These are phyloP conservation scores for Diaporthe sp. DNA, from an alignment of 2,329 filamentous ascomycete species.

Conservation along the genomic window DNA sequence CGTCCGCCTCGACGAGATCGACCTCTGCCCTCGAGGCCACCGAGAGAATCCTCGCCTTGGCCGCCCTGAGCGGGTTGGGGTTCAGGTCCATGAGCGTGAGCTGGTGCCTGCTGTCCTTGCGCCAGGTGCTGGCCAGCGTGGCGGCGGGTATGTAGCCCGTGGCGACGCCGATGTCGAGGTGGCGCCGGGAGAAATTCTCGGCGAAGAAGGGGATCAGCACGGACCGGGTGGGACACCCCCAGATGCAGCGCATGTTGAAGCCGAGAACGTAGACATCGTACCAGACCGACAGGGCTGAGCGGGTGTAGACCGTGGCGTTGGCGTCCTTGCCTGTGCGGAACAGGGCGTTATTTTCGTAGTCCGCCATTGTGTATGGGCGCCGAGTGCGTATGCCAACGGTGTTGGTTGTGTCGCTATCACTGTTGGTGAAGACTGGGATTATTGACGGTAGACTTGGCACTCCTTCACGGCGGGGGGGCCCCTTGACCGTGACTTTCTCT, in stretches of 20 bases:
- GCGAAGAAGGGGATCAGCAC: slow-evolving; percentile 51
- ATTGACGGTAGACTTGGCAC: neutral
- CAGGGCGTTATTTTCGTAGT: slow-evolving; percentile 31
- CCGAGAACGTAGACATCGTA: slow-evolving; percentile 51
- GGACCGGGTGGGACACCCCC: slow-evolving; percentile 49
- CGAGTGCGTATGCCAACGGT: too few species aligned
- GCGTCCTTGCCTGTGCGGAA: slow-evolving; percentile 30
- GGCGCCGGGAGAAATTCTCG: slow-evolving; percentile 49
- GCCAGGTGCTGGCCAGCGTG: slow-evolving; percentile 42
- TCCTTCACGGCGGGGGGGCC: neutral
- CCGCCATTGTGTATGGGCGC: slow-evolving; percentile 21
- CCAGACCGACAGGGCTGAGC: slow-evolving; percentile 38
- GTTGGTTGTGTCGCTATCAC: neutral
- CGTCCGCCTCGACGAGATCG: slow-evolving; percentile 51
- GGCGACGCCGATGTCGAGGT: slow-evolving; percentile 56
- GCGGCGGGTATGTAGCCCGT: slow-evolving; percentile 53
- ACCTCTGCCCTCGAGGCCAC: slow-evolving; percentile 43
- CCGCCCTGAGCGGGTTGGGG: slow-evolving; percentile 47
- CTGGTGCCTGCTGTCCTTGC: slow-evolving; percentile 42
- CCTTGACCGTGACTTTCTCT: neutral
- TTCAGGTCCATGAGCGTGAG: slow-evolving; percentile 55
- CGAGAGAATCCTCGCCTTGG: slow-evolving; percentile 45
- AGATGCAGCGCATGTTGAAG: slow-evolving; percentile 52
- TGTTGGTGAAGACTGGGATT: neutral
- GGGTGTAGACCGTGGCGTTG: slow-evolving; percentile 39